These are phyloP conservation scores for Aspergillus taichungensis DNA, from an alignment of 495 filamentous ascomycete species.

Conservation along the genomic window DNA sequence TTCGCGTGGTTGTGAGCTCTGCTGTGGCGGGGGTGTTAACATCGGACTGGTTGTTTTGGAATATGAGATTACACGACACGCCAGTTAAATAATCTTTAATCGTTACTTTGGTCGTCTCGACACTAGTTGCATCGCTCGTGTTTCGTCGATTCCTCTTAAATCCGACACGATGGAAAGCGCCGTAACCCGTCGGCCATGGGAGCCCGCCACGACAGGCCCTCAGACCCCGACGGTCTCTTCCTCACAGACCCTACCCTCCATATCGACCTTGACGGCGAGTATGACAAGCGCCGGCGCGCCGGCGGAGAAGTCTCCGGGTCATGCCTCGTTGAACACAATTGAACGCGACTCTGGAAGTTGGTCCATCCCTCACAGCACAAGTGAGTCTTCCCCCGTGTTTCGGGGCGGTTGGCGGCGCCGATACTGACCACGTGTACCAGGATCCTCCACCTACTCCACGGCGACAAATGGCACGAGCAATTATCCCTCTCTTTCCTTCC, in stretches of 20 bases:
- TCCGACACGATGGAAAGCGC: slow-evolving; percentile 28
- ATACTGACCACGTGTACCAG: slow-evolving; percentile 26
- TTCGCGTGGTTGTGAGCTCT: no score
- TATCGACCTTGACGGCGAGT: slow-evolving; percentile 38
- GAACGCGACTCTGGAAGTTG: slow-evolving; percentile 44
- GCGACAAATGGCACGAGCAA: slow-evolving; percentile 39
- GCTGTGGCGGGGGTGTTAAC: no score
- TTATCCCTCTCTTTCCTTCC: slow-evolving; percentile 41
- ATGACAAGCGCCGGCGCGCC: slow-evolving; percentile 23
- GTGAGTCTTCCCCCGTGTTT: slow-evolving; percentile 20
- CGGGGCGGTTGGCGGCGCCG: neutral
- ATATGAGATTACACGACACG: slow-evolving; percentile 22
- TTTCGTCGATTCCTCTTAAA: neutral
- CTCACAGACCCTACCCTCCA: slow-evolving; percentile 40
- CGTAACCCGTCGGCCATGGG: slow-evolving; percentile 36
- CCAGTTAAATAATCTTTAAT: neutral
- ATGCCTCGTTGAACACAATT: slow-evolving; percentile 40
- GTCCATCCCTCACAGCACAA: slow-evolving; percentile 44
- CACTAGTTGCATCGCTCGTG: neutral
- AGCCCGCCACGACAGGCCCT: slow-evolving; percentile 25
- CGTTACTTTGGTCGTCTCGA: neutral
- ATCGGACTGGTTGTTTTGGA: slow-evolving; percentile 4
- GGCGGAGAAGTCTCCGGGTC: slow-evolving; percentile 36
- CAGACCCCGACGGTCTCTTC: slow-evolving; percentile 26
- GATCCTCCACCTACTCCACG: slow-evolving; percentile 48